Conservation (phyloP, 169 alveolate species). For the Plasmodium yoelii region DNA sequence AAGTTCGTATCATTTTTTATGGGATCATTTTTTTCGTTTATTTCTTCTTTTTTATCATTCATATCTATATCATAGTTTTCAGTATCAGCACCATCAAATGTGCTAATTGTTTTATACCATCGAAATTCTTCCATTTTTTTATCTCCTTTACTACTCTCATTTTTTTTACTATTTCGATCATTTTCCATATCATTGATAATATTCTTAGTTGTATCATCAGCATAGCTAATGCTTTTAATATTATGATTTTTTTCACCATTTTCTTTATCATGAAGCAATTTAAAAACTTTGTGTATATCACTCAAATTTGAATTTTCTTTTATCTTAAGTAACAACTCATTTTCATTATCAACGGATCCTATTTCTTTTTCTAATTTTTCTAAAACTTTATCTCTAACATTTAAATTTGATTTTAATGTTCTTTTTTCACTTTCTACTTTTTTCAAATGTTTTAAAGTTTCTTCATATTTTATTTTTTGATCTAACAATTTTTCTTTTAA, state of each 20-base stretch:
- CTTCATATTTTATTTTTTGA: conserved; percentile 74
- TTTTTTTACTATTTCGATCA: not conserved
- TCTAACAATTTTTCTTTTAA: conserved; percentile 59
- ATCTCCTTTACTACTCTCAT: not conserved
- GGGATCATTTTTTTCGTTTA: not conserved
- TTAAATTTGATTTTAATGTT: conserved; percentile 47
- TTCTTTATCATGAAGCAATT: conserved; percentile 24
- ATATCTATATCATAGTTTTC: conserved; percentile 1
- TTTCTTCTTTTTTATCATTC: not conserved
- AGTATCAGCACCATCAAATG: not conserved
- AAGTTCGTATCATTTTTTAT: conserved; percentile 25
- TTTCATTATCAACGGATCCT: conserved; percentile 62
- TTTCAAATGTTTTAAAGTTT: conserved; percentile 72
- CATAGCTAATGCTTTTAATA: not conserved
- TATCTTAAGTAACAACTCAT: conserved; percentile 40
- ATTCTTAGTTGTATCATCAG: not conserved
- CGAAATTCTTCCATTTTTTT: conserved; percentile 26
- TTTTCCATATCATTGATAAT: not conserved
- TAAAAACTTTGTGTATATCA: conserved; percentile 63
- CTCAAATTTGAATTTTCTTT: conserved; percentile 31
- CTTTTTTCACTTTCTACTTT: conserved; percentile 68
- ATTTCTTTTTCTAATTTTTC: conserved; percentile 69
- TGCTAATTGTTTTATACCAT: conserved; percentile 35
- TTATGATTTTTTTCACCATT: conserved; percentile 6
- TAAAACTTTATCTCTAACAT: conserved; percentile 68